Conservation (phyloP, 257 asterid species). For the Thymus quinquecostatus region DNA sequence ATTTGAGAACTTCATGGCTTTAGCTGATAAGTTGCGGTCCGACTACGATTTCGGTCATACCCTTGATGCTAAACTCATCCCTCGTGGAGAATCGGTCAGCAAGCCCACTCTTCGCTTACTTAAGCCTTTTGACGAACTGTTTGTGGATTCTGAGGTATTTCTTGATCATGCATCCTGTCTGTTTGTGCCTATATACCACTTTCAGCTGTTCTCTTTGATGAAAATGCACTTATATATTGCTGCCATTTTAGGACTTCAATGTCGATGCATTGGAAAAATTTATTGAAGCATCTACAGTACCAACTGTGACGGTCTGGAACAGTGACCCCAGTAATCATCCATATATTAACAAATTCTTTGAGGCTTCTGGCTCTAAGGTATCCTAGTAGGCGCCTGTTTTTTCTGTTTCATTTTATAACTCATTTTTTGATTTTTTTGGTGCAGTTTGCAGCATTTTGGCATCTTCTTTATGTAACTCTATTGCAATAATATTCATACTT, state of each 20-base stretch:
- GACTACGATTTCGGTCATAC: conserved; percentile 78
- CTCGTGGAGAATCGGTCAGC: conserved; percentile 65
- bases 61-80: conserved; percentile 67
- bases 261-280: conserved; percentile 68
- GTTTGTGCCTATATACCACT: not conserved
- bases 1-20: conserved; percentile 52
- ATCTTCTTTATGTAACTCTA: not conserved
- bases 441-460: not conserved
- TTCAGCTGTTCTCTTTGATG: conserved; percentile 5
- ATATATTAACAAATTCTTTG: conserved; percentile 64
- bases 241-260: conserved; percentile 60
- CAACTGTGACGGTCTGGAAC: conserved; percentile 62
- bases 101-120: conserved; percentile 76
- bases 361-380: conserved; percentile 58
- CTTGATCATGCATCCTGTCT: not conserved
- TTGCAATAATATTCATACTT: not conserved
- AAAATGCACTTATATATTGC: conserved; percentile 7
- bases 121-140: conserved; percentile 81
- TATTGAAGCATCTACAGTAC: conserved; percentile 53
- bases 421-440: conserved; percentile 4
- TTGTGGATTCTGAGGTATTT: conserved; percentile 69
- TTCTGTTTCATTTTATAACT: not conserved
- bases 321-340: conserved; percentile 55
- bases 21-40: conserved; percentile 77
- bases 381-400: not conserved